phyloP scores from a whole-genome alignment of 371 early-diverging fungal genomes.

The Actinomortierella wolfii region DNA sequence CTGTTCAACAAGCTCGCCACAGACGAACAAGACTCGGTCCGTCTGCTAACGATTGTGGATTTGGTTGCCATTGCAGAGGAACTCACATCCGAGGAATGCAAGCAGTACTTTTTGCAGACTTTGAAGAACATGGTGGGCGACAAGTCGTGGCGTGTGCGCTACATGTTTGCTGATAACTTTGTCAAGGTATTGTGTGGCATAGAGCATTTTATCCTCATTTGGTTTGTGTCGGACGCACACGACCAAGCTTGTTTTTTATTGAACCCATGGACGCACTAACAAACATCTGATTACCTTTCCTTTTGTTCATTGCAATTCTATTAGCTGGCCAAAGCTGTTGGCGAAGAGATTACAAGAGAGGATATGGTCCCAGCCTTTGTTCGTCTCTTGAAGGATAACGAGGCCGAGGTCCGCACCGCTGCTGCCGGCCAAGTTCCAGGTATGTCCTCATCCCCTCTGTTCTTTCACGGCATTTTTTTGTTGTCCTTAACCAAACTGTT shows the following conservation, averaged over 20 bases:
- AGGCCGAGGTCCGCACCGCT: slow-evolving; percentile 97
- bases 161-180: slow-evolving; percentile 97
- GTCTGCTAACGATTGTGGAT: slow-evolving; percentile 91
- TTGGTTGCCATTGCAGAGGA: slow-evolving; percentile 89
- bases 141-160: slow-evolving; percentile 97
- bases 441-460: slow-evolving; percentile 29
- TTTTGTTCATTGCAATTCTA: slow-evolving; percentile 5
- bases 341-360: slow-evolving; percentile 73
- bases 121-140: slow-evolving; percentile 84
- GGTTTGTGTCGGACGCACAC: no score
- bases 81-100: slow-evolving; percentile 77
- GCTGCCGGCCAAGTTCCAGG: slow-evolving; percentile 89
- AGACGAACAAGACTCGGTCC: slow-evolving; percentile 97
- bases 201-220: neutral
- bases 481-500: neutral
- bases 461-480: neutral
- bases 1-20: slow-evolving; percentile 78
- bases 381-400: slow-evolving; percentile 87
- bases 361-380: slow-evolving; percentile 80
- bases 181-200: slow-evolving; percentile 63
- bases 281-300: neutral
- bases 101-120: slow-evolving; percentile 71
- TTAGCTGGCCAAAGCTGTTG: slow-evolving; percentile 83
- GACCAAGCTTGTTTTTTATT: no score
- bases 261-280: no score